Base-by-base conservation (phyloP, 1,284 basidiomycete species). In the Pisolithus thermaeus region DNA sequence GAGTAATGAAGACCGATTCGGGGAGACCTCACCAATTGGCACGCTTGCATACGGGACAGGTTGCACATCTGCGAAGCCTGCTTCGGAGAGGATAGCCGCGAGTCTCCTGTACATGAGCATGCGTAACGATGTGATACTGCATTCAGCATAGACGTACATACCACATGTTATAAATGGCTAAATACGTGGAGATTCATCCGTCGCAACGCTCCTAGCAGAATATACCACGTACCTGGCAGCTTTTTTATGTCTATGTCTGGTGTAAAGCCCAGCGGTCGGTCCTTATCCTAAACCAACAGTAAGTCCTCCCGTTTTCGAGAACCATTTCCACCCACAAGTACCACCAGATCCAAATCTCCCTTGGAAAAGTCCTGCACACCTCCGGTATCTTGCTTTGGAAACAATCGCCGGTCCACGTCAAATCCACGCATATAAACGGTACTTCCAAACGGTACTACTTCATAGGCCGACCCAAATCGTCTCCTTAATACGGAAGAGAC, bases 291-390 rank as follows among this genome's bases (percentile, higher is more conserved):
- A 5, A 47, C 48, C n/a, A 22, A 8, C 2, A 28, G 53, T 54
- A 23, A 54, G 23, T 35, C n/a, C 7, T 27, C 22, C 30, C 18
- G 28, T 20, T 23, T 8, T 22, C n/a, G 16, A 41, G 8, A 39
- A 36, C 36, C 27, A 36, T 2, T 18, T 23, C 14, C 6, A 64
- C 75, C 53, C 46, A 79, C 78, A n/a, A 78, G 53, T 41, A 80
- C 62, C 20, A 79, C 73, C 47, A 80, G 54, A 58, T 80, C 78
- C 47, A 80, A 60, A 56, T 80, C 78, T 38, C 51, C 46, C 20
- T 27, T 20, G 2, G 25, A n/a, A 11, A 28, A n/a, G 22, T 9
- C 44, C 56, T 75, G 75, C 4, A 47, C 56, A 1, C 58, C 39
- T 36, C 64, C 61, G 22, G 70, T 68, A 27, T 75, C 66, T 16